phyloP scores from a whole-genome alignment of 2,329 filamentous ascomycete species.

The Arachnopeziza araneosa region DNA sequence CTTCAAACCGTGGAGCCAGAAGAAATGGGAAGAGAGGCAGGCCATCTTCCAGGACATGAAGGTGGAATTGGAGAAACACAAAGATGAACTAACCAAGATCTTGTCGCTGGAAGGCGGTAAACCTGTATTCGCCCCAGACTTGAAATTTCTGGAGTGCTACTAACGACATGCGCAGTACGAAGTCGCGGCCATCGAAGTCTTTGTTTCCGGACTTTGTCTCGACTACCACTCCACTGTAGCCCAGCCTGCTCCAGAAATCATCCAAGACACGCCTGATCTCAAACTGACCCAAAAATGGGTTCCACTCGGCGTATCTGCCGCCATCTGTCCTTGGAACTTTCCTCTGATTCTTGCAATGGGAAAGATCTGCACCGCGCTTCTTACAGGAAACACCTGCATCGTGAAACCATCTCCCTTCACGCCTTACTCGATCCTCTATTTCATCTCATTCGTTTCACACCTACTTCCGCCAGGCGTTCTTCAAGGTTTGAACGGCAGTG shows the following conservation, averaged over 20 bases:
- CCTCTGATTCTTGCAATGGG: conserved; percentile 41
- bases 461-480: conserved; percentile 51
- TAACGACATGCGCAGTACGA: conserved; percentile 33
- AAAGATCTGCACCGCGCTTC: conserved; percentile 44
- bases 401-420: conserved; percentile 55
- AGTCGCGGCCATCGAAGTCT: conserved; percentile 12
- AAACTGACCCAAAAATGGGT: conserved; percentile 39
- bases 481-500: conserved; percentile 49
- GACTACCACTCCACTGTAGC: not conserved
- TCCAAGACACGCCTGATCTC: conserved; percentile 14
- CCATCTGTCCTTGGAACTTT: conserved; percentile 58
- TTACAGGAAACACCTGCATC: conserved; percentile 50
- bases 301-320: conserved; percentile 46
- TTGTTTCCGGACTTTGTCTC: not conserved
- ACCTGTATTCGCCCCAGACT: conserved; percentile 31
- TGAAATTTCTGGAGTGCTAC: conserved; percentile 28
- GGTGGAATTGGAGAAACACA: conserved; percentile 21
- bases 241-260: conserved; percentile 8
- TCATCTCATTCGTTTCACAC: conserved; percentile 43
- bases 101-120: conserved; percentile 48
- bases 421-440: conserved; percentile 46
- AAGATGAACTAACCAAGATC: conserved; percentile 39
- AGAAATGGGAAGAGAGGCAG: conserved; percentile 38
- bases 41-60: conserved; percentile 30
- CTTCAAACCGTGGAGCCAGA: conserved; percentile 42